phyloP scores from a whole-genome alignment of 1,139 yeast genomes.

The Pichia sp. region DNA sequence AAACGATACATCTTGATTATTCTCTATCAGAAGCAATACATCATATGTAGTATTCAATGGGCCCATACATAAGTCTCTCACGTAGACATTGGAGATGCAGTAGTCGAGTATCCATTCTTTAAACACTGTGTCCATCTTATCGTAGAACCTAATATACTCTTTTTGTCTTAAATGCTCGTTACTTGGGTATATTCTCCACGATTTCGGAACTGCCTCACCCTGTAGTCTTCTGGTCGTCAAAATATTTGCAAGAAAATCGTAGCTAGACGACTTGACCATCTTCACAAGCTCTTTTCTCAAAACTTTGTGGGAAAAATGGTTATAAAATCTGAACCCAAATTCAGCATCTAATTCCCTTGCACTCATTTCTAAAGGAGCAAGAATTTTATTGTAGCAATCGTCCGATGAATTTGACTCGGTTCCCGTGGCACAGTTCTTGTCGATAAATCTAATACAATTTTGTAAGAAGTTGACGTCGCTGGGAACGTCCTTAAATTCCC shows the following conservation, averaged over 20 bases:
- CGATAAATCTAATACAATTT: conserved; percentile 15
- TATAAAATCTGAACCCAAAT: conserved; percentile 12
- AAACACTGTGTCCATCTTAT: conserved; percentile 12
- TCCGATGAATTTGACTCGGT: not conserved
- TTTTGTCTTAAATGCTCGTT: not conserved
- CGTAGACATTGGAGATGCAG: conserved; percentile 5
- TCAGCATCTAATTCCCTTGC: conserved; percentile 10
- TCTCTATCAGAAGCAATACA: conserved; percentile 1
- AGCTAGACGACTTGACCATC: conserved; percentile 3
- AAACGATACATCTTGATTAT: conserved; percentile 11
- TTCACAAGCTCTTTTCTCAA: conserved; percentile 11
- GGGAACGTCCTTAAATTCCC: conserved; percentile 15
- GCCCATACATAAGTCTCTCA: not conserved
- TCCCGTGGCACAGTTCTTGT: conserved; percentile 2
- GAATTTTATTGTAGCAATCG: conserved; percentile 2
- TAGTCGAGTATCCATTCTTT: conserved; percentile 15
- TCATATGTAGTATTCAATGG: conserved; percentile 3
- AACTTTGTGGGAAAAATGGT: conserved; percentile 9
- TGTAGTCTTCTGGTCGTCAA: not conserved
- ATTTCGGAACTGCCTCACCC: not conserved
- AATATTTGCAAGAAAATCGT: conserved; percentile 5
- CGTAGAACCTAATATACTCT: conserved; percentile 14
- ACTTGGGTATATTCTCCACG: conserved; percentile 11
- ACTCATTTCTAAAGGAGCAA: conserved; percentile 10
- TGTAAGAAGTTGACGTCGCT: conserved; percentile 8